Conservation (phyloP, 140 eudicot genomes). For the Anethum foeniculum region DNA sequence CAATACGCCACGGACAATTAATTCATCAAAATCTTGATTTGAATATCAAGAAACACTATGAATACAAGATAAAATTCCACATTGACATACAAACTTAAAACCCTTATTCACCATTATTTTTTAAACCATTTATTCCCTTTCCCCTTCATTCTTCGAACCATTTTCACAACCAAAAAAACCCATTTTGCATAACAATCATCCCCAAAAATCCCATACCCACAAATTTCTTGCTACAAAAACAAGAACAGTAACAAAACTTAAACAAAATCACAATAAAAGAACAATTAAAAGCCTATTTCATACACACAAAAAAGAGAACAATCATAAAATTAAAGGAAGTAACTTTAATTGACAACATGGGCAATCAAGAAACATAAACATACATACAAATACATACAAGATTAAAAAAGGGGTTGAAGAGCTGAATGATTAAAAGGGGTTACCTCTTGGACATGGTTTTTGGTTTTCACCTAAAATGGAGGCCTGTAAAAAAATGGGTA, state of each 20-base stretch:
- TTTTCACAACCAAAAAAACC: neutral
- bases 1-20: neutral
- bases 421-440: neutral
- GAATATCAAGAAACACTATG: neutral
- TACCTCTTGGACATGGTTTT: neutral
- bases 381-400: neutral
- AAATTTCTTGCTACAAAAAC: neutral
- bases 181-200: neutral
- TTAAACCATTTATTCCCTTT: neutral
- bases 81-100: neutral
- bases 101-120: neutral
- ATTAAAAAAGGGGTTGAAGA: neutral
- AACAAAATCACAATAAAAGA: neutral
- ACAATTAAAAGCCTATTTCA: neutral
- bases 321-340: neutral
- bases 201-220: neutral
- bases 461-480: neutral
- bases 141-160: neutral
- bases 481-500: neutral
- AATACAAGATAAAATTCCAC: neutral
- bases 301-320: neutral
- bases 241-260: neutral
- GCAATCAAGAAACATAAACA: neutral
- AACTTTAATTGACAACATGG: neutral
- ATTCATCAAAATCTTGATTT: neutral